phyloP scores from a whole-genome alignment of 768 basidiomycete species.

The Lactifluus subvellereus region DNA sequence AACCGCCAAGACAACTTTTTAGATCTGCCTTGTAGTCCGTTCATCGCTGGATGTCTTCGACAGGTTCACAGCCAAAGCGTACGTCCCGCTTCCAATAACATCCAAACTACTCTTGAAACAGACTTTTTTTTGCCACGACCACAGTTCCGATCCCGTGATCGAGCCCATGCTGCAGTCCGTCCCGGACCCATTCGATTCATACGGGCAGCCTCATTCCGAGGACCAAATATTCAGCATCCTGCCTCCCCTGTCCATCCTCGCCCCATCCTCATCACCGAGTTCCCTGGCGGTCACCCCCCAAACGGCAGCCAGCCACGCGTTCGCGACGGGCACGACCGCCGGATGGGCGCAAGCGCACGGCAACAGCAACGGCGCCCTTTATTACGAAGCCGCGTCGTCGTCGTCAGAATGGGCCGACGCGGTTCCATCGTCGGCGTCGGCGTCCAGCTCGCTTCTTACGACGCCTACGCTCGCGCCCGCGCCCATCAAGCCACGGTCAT shows the following conservation, averaged over 20 bases:
- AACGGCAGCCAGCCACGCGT: conserved; percentile 19
- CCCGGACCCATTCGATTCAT: conserved; percentile 90
- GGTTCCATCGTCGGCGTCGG: conserved; percentile 25
- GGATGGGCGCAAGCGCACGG: conserved; percentile 29
- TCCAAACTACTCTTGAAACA: background rate
- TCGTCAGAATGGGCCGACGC: conserved; percentile 47
- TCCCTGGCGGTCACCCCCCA: conserved; percentile 45
- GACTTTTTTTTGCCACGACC: conserved; percentile 20
- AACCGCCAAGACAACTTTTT: background rate
- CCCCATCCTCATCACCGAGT: conserved; percentile 53
- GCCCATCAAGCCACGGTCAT: conserved; percentile 24
- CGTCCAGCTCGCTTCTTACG: conserved; percentile 24
- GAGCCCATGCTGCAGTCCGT: conserved; percentile 87
- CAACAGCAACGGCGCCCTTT: conserved; percentile 22
- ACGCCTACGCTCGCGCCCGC: conserved; percentile 2
- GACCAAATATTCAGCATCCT: conserved; percentile 93
- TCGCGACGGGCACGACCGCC: conserved; percentile 11
- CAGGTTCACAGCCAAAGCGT: conserved; percentile 81
- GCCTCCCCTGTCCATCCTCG: conserved; percentile 71
- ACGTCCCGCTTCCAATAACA: conserved; percentile 31
- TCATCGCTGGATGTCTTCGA: conserved; percentile 93
- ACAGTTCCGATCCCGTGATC: conserved; percentile 79
- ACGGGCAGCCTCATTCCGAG: conserved; percentile 81
- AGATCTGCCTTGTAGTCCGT: conserved; percentile 79
- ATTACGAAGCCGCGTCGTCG: conserved; percentile 29